These are phyloP conservation scores for Jackrogersella multiformis DNA, from an alignment of 495 filamentous ascomycete genomes.

Conservation along the genomic window DNA sequence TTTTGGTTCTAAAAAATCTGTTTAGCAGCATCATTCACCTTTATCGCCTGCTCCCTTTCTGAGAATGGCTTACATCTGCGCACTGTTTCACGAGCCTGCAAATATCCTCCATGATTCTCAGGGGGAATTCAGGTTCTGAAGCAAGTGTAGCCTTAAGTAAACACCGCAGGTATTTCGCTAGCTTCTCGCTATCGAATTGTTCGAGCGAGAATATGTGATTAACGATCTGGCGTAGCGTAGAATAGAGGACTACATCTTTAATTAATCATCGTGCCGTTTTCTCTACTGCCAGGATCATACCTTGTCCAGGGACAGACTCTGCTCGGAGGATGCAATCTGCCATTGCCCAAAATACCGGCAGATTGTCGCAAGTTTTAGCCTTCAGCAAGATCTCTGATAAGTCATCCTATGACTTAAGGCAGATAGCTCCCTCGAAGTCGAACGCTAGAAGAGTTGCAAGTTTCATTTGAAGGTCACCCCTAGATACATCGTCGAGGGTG, in stretches of 20 bases:
- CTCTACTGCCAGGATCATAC: conserved; percentile 38
- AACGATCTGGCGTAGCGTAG: conserved; percentile 66
- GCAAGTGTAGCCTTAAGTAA: conserved; percentile 72
- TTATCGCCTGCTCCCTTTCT: neutral
- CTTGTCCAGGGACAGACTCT: conserved; percentile 58
- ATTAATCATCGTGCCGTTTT: conserved; percentile 12
- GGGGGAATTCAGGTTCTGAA: conserved; percentile 54
- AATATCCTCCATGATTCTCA: conserved; percentile 67
- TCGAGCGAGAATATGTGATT: conserved; percentile 68
- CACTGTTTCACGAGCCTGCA: conserved; percentile 58
- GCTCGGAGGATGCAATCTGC: conserved; percentile 69
- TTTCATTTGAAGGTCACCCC: conserved; percentile 66
- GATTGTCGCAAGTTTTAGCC: conserved; percentile 50
- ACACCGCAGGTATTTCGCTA: conserved; percentile 77
- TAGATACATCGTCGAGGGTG: conserved; percentile 53
- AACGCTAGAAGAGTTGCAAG: conserved; percentile 71
- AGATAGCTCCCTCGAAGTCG: conserved; percentile 78
- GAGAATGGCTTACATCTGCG: conserved; percentile 46
- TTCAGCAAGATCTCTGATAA: conserved; percentile 69
- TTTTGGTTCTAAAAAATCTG: conserved; percentile 49
- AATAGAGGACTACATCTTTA: conserved; percentile 52
- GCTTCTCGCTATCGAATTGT: conserved; percentile 59
- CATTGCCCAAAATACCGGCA: conserved; percentile 59
- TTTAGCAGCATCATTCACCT: neutral
- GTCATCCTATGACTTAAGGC: conserved; percentile 72